Conservation (phyloP, 768 basidiomycete genomes). For the Leccinum longicurvipes region DNA sequence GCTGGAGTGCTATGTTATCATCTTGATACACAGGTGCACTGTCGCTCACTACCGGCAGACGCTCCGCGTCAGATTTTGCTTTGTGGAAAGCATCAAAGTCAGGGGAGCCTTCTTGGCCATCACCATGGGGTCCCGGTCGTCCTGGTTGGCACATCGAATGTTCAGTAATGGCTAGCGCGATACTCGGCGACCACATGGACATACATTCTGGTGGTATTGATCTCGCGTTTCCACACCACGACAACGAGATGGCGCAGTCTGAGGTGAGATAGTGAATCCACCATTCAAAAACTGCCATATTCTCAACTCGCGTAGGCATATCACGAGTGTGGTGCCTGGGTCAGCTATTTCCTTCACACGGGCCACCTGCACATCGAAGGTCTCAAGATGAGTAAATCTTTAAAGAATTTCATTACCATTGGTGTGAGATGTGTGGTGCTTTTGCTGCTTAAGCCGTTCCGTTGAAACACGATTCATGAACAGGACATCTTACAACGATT, state of each 20-base stretch:
- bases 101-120: slow-evolving; percentile 95
- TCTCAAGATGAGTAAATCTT: slow-evolving; percentile 97
- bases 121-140: slow-evolving; percentile 88
- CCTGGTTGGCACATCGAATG: slow-evolving; percentile 99
- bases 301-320: slow-evolving; percentile 62
- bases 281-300: background rate
- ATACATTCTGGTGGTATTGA: slow-evolving; percentile 98
- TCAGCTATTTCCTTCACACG: slow-evolving; percentile 98
- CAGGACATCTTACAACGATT: slow-evolving; percentile 86
- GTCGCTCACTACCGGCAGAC: slow-evolving; percentile 56
- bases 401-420: slow-evolving; percentile 99
- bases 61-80: slow-evolving; percentile 91
- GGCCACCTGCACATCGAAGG: slow-evolving; percentile 98
- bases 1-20: background rate
- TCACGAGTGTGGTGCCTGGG: slow-evolving; percentile 90
- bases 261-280: slow-evolving; percentile 54
- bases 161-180: slow-evolving; percentile 93
- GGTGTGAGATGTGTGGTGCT: slow-evolving; percentile 51
- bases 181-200: slow-evolving; percentile 69
- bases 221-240: slow-evolving; percentile 98
- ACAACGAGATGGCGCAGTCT: slow-evolving; percentile 97
- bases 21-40: slow-evolving; percentile 47
- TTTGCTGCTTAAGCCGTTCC: background rate
- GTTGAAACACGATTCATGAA: slow-evolving; percentile 6
- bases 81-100: slow-evolving; percentile 97